Base-by-base conservation (phyloP, 2,329 filamentous ascomycete genomes). In the Fusarium metavorans region DNA sequence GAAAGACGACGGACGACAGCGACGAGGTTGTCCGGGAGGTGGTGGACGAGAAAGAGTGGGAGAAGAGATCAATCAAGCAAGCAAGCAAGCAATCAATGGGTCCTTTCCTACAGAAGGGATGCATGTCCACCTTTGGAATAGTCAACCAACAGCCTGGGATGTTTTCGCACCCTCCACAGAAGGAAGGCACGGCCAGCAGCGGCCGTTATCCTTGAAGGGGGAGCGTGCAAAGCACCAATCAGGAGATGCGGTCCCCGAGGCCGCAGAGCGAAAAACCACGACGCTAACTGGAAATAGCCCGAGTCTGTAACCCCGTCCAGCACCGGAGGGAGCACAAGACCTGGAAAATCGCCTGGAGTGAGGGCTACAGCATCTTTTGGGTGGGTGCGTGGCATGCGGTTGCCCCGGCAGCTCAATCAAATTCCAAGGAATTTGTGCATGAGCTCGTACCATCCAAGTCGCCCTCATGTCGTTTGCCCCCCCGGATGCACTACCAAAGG, bases 341-440 rank as follows among this genome's bases (percentile, higher is more conserved):
- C 66, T 61, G 59, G 35, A 64, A 50, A 73, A 61, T 62, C 23
- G 52, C 60, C 52, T 66, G 59, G 16, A 30, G 41, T 20, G 25
- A 52, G 41, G 7, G 23, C 41, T 65, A 50, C 56, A 71, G 64
- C 71, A 68, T 35, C 37, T 25, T 25, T 57, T 60, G 64, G 57
- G 41, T 58, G 58, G 41, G 67, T 74, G 71, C 56, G 61, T 67
- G 43, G 61, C 62, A 45, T 30, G 65, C 62, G 72, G 72, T 74
- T 74, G 72, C 72, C 72, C 72, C 68, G 59, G 72, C 72, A 74
- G 72, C 72, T 73, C 48, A 41, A 67, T 70, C 60, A 59, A 64
- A 73, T 64, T 57, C 72, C 48, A 65, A 50, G 41, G 18, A 37
- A 62, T 43, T 73, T 45, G 50, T 50, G 58, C 70, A 65, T 50